Evolutionary conservation across 768 basidiomycete species (phyloP), one percentile per base, ranked within the genome.

Genomic region (Tricholoma furcatifolium): DNA sequence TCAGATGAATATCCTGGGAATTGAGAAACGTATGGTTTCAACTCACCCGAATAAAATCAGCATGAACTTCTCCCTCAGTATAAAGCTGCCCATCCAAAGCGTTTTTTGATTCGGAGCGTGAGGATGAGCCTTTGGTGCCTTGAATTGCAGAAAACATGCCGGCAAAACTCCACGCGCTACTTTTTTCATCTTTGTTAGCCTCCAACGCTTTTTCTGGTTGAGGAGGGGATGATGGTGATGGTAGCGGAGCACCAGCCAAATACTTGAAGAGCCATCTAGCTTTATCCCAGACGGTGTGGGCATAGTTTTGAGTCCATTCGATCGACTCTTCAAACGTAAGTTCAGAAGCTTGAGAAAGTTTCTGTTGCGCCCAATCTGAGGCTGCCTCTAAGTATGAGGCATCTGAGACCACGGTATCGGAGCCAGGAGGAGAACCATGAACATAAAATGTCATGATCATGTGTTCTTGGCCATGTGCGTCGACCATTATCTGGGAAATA

Each of bases 361-460:
- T 76, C 30, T 74, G 68, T 24, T 73, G 70, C 5, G 72, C 62
- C 80, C 80, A 83, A 9, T 66, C 61, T 6, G 68, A 65, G 10
- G 72, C 59, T 12, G 70, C 65, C 24, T 83, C 77, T 18, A 81
- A 53, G 58, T 78, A 78, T 6, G 76, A 74, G 8, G 72, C 65
- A 14, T 79, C 76, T 5, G 71, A 64, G 7, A 68, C 61, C 2
- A 66, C 49, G 6, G 57, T 52, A 14, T 60, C 50, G 32, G 71
- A 67, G 24, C 75, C 75, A 43, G 79, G 74, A 34, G 76, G 71
- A 43, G 76, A 72, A 34, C 83, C 84, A 71, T 89, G 80, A 23
- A 93, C 77, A 60, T 86, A 93, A 69, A 93, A 93, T 40, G 86
- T 86, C 65, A 93, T 77, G 27, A 91, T 77, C 82, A 93, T 84